These are phyloP conservation scores for Eucalyptus sideroxylon DNA, from an alignment of 345 rosid species.

Conservation along the genomic window DNA sequence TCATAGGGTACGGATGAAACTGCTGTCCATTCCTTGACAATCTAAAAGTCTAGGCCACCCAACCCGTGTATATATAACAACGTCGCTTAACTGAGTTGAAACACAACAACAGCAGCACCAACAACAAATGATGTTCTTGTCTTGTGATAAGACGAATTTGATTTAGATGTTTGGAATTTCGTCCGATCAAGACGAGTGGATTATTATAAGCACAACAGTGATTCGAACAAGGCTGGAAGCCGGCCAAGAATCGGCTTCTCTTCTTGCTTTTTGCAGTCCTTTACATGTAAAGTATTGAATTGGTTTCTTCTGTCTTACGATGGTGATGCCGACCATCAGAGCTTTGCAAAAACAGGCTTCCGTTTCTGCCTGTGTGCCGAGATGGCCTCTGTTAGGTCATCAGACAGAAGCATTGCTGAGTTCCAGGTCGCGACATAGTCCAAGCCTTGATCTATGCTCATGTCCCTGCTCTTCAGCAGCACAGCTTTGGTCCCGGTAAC, in stretches of 20 bases:
- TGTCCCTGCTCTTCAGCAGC: constrained; percentile 54
- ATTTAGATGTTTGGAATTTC: not conserved
- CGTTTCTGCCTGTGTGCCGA: constrained; percentile 40
- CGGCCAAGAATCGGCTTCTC: not conserved
- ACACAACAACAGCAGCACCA: not conserved
- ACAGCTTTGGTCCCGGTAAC: constrained; percentile 75
- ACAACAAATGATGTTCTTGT: not conserved
- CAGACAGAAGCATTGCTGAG: constrained; percentile 60
- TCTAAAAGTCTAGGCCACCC: not conserved
- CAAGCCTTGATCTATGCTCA: constrained; percentile 68
- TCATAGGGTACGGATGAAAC: not conserved
- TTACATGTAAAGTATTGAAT: not conserved
- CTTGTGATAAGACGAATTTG: not conserved
- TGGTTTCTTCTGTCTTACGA: not conserved
- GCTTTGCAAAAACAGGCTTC: constrained; percentile 57
- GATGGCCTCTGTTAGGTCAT: constrained; percentile 55
- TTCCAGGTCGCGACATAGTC: constrained; percentile 90
- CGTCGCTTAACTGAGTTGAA: not conserved
- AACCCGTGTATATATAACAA: not conserved
- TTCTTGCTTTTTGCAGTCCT: not conserved
- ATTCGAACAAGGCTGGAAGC: not conserved
- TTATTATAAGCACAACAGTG: not conserved
- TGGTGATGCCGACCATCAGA: constrained; percentile 10
- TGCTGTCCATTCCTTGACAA: not conserved
- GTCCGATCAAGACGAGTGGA: not conserved